A percentile compares a stretch with the other conserved stretches of the same genome.
Conservation (phyloP, 176 grass and related monocot species). For the Hyparrhenia diplandra region DNA sequence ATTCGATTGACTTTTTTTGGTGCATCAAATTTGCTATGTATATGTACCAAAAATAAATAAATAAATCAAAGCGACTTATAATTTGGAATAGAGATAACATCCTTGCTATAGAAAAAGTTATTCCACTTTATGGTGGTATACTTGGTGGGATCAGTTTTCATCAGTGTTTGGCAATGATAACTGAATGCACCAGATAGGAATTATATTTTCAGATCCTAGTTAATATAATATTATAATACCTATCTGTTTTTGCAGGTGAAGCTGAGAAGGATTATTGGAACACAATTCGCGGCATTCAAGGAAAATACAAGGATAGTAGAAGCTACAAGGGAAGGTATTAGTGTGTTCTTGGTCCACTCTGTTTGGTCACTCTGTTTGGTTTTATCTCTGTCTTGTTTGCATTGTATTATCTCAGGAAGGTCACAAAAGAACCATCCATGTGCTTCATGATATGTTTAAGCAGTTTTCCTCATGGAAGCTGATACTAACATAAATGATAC, state of each 20-base stretch:
- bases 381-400: not conserved
- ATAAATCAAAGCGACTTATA: too few relatives aligned
- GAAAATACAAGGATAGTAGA: constrained; percentile 25
- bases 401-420: not conserved
- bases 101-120: not conserved
- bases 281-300: constrained; percentile 26
- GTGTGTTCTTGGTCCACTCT: not conserved
- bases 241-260: constrained; percentile 46
- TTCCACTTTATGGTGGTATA: not conserved
- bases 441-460: not conserved
- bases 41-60: too few relatives aligned
- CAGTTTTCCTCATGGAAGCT: not conserved
- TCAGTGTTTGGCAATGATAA: constrained; percentile 14
- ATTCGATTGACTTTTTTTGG: too few relatives aligned
- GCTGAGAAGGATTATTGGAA: constrained; percentile 76
- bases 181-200: not conserved
- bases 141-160: not conserved
- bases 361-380: not conserved
- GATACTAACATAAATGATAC: not conserved
- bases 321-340: constrained; percentile 54
- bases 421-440: not conserved
- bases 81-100: too few relatives aligned
- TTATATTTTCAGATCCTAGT: constrained; percentile 2
- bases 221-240: not conserved
- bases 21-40: too few relatives aligned